Conservation (phyloP, 2,329 filamentous ascomycete species). For the Botrytis hyacinthi region DNA sequence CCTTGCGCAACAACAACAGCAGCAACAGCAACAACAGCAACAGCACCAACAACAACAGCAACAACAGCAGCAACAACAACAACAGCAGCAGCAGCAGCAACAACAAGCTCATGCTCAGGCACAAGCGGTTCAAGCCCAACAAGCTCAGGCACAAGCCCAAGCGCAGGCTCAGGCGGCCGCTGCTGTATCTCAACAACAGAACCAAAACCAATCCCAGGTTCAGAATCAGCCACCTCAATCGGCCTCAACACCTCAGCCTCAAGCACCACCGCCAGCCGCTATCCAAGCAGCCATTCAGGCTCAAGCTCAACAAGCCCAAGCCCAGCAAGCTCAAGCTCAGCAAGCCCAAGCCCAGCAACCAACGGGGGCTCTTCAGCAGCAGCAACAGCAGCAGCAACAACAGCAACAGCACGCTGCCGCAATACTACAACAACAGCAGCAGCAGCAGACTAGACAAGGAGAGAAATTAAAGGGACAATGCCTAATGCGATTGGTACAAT, state of each 20-base stretch:
- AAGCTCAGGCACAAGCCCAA: conserved; percentile 36
- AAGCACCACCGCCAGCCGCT: conserved; percentile 40
- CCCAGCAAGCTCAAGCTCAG: conserved; percentile 42
- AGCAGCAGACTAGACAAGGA: conserved; percentile 40
- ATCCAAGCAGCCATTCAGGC: conserved; percentile 39
- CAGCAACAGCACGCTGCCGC: conserved; percentile 22
- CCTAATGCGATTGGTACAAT: conserved; percentile 59
- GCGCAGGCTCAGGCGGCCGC: conserved; percentile 41
- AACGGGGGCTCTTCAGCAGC: conserved; percentile 32
- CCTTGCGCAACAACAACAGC: conserved; percentile 50
- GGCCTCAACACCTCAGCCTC: conserved; percentile 43
- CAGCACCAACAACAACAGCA: conserved; percentile 26
- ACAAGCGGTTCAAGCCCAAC: conserved; percentile 33
- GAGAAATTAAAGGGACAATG: conserved; percentile 53
- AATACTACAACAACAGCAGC: conserved; percentile 38
- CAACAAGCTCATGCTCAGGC: conserved; percentile 39
- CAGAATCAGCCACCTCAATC: conserved; percentile 44
- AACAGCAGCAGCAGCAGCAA: conserved; percentile 27
- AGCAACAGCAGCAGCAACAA: conserved; percentile 21
- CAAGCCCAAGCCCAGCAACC: conserved; percentile 34
- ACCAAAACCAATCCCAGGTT: conserved; percentile 49
- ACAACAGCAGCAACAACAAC: not conserved
- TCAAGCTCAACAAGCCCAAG: conserved; percentile 42
- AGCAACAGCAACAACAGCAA: conserved; percentile 45
- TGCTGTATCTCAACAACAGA: conserved; percentile 45